phyloP scores from a whole-genome alignment of 306 rosid genomes.

The Canavalia ensiformis region DNA sequence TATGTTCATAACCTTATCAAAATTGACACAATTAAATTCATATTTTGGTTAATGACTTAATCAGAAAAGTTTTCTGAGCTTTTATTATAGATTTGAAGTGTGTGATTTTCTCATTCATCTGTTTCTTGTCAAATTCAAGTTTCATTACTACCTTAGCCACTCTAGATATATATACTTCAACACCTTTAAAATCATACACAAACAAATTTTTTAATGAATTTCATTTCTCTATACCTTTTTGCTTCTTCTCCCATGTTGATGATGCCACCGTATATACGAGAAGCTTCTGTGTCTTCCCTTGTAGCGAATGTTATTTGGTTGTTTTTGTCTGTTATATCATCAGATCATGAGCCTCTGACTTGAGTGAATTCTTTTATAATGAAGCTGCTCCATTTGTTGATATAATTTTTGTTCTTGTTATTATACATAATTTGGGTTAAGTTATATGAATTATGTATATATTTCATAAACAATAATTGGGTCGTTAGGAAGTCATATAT shows the following conservation, averaged over 20 bases:
- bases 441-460: background rate
- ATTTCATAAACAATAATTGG: background rate
- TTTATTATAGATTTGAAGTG: too few species aligned
- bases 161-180: background rate
- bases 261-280: background rate
- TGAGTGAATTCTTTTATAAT: background rate
- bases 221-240: slow-evolving; percentile 36
- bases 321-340: slow-evolving; percentile 8
- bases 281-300: background rate
- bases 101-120: too few species aligned
- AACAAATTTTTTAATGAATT: background rate
- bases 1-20: background rate
- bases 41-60: too few species aligned
- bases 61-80: too few species aligned
- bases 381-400: background rate
- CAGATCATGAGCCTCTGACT: background rate
- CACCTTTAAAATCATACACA: background rate
- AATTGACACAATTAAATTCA: background rate
- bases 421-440: background rate
- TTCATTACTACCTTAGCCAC: too few species aligned
- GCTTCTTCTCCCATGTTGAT: slow-evolving; percentile 51
- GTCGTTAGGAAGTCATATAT: background rate
- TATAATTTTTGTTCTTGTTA: background rate
- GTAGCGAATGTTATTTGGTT: background rate
- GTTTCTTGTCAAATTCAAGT: too few species aligned